phyloP scores from a whole-genome alignment of 352 stramenopile species.

The Pythium phragmitis region DNA sequence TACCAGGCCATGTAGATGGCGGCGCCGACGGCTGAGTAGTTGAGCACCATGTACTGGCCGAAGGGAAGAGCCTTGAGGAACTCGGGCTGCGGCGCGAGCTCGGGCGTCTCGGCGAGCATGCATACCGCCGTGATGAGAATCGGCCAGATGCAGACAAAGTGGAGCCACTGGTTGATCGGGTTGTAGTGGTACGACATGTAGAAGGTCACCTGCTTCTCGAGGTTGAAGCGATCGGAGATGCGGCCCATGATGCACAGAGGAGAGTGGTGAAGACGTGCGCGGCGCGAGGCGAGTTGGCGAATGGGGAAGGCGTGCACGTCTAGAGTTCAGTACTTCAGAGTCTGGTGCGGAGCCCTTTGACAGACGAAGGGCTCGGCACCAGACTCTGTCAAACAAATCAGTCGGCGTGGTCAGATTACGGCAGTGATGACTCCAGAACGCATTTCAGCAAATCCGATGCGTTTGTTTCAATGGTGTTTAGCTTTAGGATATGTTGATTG shows the following conservation, averaged over 20 bases:
- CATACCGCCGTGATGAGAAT: slow-evolving; percentile 52
- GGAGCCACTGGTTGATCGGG: slow-evolving; percentile 57
- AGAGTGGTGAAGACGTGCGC: not conserved
- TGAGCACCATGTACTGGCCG: slow-evolving; percentile 44
- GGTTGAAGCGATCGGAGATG: slow-evolving; percentile 46
- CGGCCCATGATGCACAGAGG: slow-evolving; percentile 25
- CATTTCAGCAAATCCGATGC: too few species aligned
- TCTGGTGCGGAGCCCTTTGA: not conserved
- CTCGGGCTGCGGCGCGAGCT: slow-evolving; percentile 9
- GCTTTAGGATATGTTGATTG: too few species aligned
- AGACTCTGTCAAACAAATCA: slow-evolving; percentile 4
- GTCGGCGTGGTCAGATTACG: too few species aligned
- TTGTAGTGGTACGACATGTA: slow-evolving; percentile 70
- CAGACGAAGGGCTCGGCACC: not conserved
- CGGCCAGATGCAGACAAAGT: slow-evolving; percentile 65
- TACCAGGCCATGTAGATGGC: slow-evolving; percentile 56
- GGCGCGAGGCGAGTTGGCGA: not conserved
- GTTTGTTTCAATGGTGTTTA: too few species aligned
- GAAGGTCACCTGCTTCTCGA: slow-evolving; percentile 62
- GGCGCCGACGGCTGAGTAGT: slow-evolving; percentile 32
- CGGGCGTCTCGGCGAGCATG: slow-evolving; percentile 38
- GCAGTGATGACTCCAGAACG: too few species aligned
- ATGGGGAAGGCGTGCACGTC: not conserved
- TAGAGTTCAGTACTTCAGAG: not conserved
- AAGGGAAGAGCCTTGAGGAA: not conserved